Percentiles rank a stretch among this genome's conserved stretches.
phyloP scores from a whole-genome alignment of 2,329 filamentous ascomycete genomes.

The Botrytis sinoallii region DNA sequence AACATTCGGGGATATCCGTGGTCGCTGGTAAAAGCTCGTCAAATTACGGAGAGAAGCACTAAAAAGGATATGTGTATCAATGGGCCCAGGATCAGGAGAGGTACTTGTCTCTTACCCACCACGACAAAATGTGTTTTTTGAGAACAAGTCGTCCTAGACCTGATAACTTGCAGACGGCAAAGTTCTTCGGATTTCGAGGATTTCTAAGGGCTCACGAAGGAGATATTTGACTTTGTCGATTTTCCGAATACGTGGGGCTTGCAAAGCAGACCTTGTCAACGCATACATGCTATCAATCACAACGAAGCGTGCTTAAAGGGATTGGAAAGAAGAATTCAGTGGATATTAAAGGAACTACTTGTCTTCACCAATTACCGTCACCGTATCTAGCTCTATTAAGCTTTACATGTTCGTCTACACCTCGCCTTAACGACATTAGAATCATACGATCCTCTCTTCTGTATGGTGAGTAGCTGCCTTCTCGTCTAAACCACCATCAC shows the following conservation, averaged over 20 bases:
- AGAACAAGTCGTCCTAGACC: not conserved
- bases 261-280: not conserved
- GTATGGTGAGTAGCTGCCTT: slow-evolving; percentile 11
- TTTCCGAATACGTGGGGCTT: not conserved
- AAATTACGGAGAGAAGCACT: not conserved
- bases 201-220: not conserved
- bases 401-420: not conserved
- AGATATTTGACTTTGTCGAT: not conserved
- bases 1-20: not conserved
- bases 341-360: not conserved
- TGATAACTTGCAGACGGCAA: not conserved
- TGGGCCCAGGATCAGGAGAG: not conserved
- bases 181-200: not conserved
- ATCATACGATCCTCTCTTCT: slow-evolving; percentile 15
- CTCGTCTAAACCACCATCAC: slow-evolving; percentile 6
- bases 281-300: not conserved
- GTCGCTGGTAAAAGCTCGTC: not conserved
- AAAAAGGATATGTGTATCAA: not conserved
- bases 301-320: not conserved
- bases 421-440: not conserved
- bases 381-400: not conserved
- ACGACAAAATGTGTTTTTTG: not conserved
- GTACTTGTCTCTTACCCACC: not conserved
- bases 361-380: not conserved
- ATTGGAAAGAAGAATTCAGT: not conserved